Percentiles rank a stretch among this genome's conserved stretches.
phyloP scores from a whole-genome alignment of 306 rosid genomes.

The Quercus gilva region DNA sequence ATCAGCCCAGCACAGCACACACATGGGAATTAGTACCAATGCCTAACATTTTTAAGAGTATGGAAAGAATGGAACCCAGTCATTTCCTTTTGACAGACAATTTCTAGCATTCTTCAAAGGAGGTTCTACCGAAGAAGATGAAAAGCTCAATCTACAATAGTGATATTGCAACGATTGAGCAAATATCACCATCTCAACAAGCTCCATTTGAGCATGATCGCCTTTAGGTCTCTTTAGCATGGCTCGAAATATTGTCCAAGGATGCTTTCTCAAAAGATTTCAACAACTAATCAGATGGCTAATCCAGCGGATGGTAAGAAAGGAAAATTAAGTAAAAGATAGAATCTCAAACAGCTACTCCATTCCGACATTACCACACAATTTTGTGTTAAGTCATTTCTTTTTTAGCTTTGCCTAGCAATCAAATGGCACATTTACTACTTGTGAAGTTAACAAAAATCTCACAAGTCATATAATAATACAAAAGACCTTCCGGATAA shows the following conservation, averaged over 20 bases:
- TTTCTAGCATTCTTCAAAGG: too few species aligned
- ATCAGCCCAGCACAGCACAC: too few species aligned
- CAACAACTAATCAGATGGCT: neutral
- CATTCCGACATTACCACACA: neutral
- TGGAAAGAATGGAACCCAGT: too few species aligned
- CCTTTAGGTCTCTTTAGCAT: neutral
- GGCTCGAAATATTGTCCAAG: neutral
- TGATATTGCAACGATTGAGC: too few species aligned
- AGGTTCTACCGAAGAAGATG: too few species aligned
- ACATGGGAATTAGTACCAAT: too few species aligned
- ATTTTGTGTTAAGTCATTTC: neutral
- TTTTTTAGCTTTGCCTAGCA: neutral
- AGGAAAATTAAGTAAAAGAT: neutral
- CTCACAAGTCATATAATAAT: neutral
- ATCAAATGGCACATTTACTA: neutral
- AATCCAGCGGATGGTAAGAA: neutral
- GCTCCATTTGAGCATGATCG: too few species aligned
- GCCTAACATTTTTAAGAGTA: too few species aligned
- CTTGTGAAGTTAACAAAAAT: neutral
- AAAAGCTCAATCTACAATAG: too few species aligned
- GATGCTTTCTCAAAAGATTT: neutral
- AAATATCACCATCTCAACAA: too few species aligned
- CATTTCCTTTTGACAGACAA: too few species aligned
- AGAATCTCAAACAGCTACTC: neutral
- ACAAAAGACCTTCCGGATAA: neutral